Conservation (phyloP, 192 early-diverging fungal species). For the Coemansia sp. region DNA sequence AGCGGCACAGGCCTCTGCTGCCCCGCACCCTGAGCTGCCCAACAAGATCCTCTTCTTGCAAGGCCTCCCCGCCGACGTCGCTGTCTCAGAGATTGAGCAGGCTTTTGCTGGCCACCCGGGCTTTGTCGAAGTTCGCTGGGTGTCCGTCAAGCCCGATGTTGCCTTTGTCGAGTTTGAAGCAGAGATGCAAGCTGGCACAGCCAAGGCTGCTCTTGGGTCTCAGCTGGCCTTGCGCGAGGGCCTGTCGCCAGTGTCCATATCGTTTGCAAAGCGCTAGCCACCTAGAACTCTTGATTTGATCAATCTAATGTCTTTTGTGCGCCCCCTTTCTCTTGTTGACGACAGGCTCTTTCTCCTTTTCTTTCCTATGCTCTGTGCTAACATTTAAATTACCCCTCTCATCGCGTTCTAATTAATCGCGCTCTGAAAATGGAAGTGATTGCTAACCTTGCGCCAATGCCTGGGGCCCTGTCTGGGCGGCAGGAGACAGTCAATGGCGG, state of each 20-base stretch:
- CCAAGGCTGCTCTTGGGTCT: conserved; percentile 65
- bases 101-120: conserved; percentile 64
- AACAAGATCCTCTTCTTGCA: conserved; percentile 96
- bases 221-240: conserved; percentile 14
- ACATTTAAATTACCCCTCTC: not conserved
- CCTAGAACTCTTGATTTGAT: not conserved
- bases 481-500: conserved; percentile 11
- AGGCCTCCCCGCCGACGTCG: conserved; percentile 72
- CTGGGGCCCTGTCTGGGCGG: conserved; percentile 10
- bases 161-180: conserved; percentile 96
- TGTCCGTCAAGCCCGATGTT: conserved; percentile 87
- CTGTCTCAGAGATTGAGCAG: conserved; percentile 68
- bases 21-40: conserved; percentile 77
- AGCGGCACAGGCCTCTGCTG: conserved; percentile 7
- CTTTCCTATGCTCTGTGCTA: not conserved
- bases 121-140: conserved; percentile 94
- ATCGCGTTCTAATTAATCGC: not conserved
- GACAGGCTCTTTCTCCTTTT: not conserved
- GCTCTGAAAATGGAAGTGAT: conserved; percentile 25
- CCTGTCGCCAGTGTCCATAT: conserved; percentile 24
- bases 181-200: conserved; percentile 77
- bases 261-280: conserved; percentile 28
- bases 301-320: not conserved
- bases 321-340: not conserved
- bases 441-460: conserved; percentile 26